Evolutionary conservation across 352 stramenopile species (phyloP).

Genomic region (Pythium sp.): DNA sequence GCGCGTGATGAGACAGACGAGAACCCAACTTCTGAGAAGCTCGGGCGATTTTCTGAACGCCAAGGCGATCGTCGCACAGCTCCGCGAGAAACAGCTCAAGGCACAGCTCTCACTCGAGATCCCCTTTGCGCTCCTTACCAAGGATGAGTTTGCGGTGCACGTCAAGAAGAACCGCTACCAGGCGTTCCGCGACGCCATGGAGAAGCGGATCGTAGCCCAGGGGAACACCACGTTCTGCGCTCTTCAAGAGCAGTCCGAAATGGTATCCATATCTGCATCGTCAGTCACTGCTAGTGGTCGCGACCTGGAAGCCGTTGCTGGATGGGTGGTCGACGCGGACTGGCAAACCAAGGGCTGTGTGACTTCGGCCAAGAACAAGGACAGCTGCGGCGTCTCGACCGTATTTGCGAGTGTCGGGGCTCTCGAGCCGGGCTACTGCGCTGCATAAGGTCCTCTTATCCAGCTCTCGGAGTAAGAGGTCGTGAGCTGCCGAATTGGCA

Average conservation of each 20-base stretch:
- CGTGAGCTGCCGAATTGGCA: conserved; percentile 6
- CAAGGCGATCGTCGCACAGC: conserved; percentile 29
- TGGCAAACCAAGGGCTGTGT: conserved; percentile 19
- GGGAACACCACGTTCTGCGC: background rate
- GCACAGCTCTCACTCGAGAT: conserved; percentile 59
- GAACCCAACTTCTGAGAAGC: conserved; percentile 7
- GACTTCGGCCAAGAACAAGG: conserved; percentile 18
- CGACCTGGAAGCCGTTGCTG: background rate
- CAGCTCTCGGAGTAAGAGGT: conserved; percentile 19
- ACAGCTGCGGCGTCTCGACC: conserved; percentile 19
- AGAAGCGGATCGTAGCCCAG: background rate
- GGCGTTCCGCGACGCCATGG: conserved; percentile 16
- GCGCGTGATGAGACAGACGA: background rate
- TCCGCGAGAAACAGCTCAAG: conserved; percentile 41
- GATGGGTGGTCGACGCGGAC: conserved; percentile 4
- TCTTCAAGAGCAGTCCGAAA: background rate
- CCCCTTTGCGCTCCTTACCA: conserved; percentile 63
- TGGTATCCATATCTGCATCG: background rate
- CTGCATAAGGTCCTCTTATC: conserved; percentile 2
- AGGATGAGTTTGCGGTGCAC: conserved; percentile 56
- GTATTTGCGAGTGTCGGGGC: conserved; percentile 18
- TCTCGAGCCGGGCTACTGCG: conserved; percentile 23
- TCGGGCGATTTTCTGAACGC: conserved; percentile 12
- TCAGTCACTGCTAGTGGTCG: background rate
- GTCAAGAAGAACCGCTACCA: conserved; percentile 18